Conservation (phyloP, 192 early-diverging fungal species). For the Backusella australiensis region DNA sequence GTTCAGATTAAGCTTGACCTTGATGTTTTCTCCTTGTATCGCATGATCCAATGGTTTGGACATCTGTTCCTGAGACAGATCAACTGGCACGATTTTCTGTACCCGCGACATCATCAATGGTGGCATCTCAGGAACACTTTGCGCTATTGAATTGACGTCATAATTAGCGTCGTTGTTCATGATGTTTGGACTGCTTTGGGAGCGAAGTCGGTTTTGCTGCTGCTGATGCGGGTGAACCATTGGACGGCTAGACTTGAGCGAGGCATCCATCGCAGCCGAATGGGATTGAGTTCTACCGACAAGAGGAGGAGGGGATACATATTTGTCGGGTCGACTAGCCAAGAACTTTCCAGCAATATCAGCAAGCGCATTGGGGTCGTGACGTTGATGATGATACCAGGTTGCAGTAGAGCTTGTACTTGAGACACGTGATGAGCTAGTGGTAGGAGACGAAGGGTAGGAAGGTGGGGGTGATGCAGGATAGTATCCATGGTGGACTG, state of each 20-base stretch:
- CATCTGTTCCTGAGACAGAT: slow-evolving; percentile 1
- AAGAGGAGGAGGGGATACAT: neutral
- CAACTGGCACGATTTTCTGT: neutral
- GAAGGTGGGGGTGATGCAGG: slow-evolving; percentile 53
- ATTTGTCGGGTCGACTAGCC: slow-evolving; percentile 16
- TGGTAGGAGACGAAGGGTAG: slow-evolving; percentile 34
- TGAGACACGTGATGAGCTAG: slow-evolving; percentile 34
- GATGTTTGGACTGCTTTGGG: slow-evolving; percentile 57
- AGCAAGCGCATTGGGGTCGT: slow-evolving; percentile 31
- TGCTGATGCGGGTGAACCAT: neutral
- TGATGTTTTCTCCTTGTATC: slow-evolving; percentile 42
- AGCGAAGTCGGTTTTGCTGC: slow-evolving; percentile 42
- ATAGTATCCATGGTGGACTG: slow-evolving; percentile 27
- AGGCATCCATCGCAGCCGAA: neutral
- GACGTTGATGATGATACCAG: slow-evolving; percentile 37
- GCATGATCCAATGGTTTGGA: neutral
- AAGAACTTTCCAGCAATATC: slow-evolving; percentile 32
- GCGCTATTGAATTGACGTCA: neutral
- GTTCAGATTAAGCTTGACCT: slow-evolving; percentile 87
- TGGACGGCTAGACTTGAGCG: neutral
- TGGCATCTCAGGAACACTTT: neutral
- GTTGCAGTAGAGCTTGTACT: slow-evolving; percentile 4
- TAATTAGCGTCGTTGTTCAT: slow-evolving; percentile 23
- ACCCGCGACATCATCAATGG: neutral
- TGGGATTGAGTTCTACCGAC: slow-evolving; percentile 16